Evolutionary conservation across 805 yeast species (phyloP).

Genomic region (Lachancea nothofagi): DNA sequence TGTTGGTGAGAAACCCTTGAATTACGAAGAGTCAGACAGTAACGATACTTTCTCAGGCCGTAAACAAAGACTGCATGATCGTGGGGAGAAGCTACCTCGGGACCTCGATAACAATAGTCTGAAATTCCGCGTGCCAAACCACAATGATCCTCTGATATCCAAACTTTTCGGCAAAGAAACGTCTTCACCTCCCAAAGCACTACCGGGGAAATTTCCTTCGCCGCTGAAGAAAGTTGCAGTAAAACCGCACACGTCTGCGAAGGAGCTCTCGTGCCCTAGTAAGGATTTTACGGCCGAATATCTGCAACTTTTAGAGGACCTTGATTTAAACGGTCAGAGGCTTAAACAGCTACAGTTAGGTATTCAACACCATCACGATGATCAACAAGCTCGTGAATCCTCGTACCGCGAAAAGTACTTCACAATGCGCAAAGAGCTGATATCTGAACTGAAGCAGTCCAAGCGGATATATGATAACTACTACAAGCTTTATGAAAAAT

Average conservation of each 20-base stretch:
- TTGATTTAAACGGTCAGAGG: slow-evolving; percentile 25
- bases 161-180: slow-evolving; percentile 17
- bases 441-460: slow-evolving; percentile 32
- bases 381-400: slow-evolving; percentile 11
- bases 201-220: slow-evolving; percentile 33
- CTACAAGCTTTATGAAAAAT: slow-evolving; percentile 29
- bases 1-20: neutral
- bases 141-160: slow-evolving; percentile 24
- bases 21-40: slow-evolving; percentile 7
- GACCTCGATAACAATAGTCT: slow-evolving; percentile 8
- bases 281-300: slow-evolving; percentile 20
- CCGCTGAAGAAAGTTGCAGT: slow-evolving; percentile 13
- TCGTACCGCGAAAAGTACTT: slow-evolving; percentile 23
- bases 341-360: slow-evolving; percentile 17
- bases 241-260: neutral
- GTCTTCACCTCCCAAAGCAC: neutral
- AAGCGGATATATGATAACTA: slow-evolving; percentile 35
- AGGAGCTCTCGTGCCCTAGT: neutral
- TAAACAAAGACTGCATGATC: slow-evolving; percentile 9
- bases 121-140: slow-evolving; percentile 16
- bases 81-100: neutral
- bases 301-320: slow-evolving; percentile 19
- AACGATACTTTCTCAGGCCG: slow-evolving; percentile 26
- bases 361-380: slow-evolving; percentile 11
- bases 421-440: slow-evolving; percentile 29